Percentiles rank a stretch among this genome's conserved stretches.
These are phyloP conservation scores for Leccinum sublutescens DNA, from an alignment of 768 basidiomycete species.

Conservation along the genomic window DNA sequence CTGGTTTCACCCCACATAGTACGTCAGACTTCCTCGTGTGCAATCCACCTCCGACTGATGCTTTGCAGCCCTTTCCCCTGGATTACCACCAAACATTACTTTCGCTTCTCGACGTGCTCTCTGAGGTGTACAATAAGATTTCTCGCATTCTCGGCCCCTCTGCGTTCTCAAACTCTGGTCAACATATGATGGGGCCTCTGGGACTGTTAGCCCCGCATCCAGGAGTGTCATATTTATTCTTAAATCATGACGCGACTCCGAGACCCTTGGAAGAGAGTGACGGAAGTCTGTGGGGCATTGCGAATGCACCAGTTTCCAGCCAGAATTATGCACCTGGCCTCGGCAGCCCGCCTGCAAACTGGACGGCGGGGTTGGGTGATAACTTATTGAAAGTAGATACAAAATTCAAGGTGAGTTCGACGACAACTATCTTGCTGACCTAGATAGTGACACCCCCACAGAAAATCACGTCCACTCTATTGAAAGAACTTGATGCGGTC, in stretches of 20 bases:
- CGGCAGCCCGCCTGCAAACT: slow-evolving; percentile 55
- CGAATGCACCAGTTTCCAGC: slow-evolving; percentile 41
- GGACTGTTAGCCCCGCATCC: slow-evolving; percentile 76
- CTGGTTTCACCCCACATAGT: slow-evolving; percentile 76
- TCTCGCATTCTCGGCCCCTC: slow-evolving; percentile 80
- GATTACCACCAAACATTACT: slow-evolving; percentile 90
- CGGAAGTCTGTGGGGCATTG: slow-evolving; percentile 73
- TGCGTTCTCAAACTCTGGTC: slow-evolving; percentile 63
- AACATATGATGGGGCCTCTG: slow-evolving; percentile 75
- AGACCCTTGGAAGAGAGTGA: slow-evolving; percentile 42
- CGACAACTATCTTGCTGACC: not conserved
- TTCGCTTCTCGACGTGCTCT: slow-evolving; percentile 85
- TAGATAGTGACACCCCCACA: slow-evolving; percentile 30
- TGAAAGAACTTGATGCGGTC: slow-evolving; percentile 83
- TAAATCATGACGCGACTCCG: slow-evolving; percentile 35
- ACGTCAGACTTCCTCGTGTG: slow-evolving; percentile 27
- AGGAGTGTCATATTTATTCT: slow-evolving; percentile 78
- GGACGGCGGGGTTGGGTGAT: slow-evolving; percentile 66
- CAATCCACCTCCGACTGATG: slow-evolving; percentile 4
- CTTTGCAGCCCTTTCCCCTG: slow-evolving; percentile 72
- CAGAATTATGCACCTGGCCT: slow-evolving; percentile 34
- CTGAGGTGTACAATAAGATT: slow-evolving; percentile 88
- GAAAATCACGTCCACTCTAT: slow-evolving; percentile 79
- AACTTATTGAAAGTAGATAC: slow-evolving; percentile 77
- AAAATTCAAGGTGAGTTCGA: slow-evolving; percentile 70